Base-by-base conservation (phyloP, 805 yeast genomes). In the Candida broadrunensis region DNA sequence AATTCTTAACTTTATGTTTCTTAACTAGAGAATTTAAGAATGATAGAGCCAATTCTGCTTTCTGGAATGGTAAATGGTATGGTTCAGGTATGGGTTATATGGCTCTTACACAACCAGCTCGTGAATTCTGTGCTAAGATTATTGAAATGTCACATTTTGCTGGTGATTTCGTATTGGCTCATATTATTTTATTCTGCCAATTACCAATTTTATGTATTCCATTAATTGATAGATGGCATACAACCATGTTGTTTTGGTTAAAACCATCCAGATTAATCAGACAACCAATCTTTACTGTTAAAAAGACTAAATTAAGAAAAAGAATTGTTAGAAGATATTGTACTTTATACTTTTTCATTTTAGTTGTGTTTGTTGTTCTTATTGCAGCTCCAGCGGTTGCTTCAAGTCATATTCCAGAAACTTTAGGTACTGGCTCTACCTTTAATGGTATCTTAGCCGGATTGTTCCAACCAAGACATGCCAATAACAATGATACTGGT, bases 41-140 rank as follows among this genome's bases (percentile, higher is more conserved):
- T 56, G 97, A 91, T 69, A 88, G 83, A 60, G 75, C 98, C 27
- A 93, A 93, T 73, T 85, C 95, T 54, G 98, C 99, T 21, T 93
- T 95, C 95, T 93, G 99, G 99, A 87, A 96, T 43, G 99, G 99
- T 77, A 90, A 89, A 70, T 93, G 99, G 99, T 89, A 90, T 65
- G 93, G 95, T 44, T 75, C 87, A 45, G 93, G 96, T 59, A 70
- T 91, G 67, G 99, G 98, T 45, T 81, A 83, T 80, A 81, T 84
- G 78, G 96, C 97, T 16, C 79, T 86, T 76, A 83, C 98, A 25
- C 98, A 91, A 73, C 99, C 99, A 47, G 61, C 86, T 39, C 88
- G 99, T 77, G 99, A 93, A 73, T 88, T 88, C 60, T 77, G 81
- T 57, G 97, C 97, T 52, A 93, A 93, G 79, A 77, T 84, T 48